Percentiles rank a stretch among this genome's conserved stretches.
Evolutionary conservation across 2,329 filamentous ascomycete genomes (phyloP).

Genomic region (Aspergillus luchuensis): DNA sequence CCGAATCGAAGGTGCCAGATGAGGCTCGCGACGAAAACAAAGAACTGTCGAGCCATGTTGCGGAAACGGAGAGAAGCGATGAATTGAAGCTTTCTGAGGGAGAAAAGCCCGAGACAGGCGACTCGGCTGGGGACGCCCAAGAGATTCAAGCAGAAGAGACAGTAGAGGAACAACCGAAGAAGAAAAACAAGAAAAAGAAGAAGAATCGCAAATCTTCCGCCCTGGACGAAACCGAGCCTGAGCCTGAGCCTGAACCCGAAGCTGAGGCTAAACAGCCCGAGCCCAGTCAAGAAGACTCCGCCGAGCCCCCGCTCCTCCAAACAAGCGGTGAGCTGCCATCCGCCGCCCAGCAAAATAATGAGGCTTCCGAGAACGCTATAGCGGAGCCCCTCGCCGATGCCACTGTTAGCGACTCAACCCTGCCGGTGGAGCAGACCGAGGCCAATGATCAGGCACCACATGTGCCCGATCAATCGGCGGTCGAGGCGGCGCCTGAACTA

Average conservation of each 20-base stretch:
- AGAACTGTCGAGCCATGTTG: not conserved
- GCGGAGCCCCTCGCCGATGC: conserved; percentile 10
- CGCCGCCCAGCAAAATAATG: conserved; percentile 11
- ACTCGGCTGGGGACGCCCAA: not conserved
- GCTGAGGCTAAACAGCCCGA: conserved; percentile 6
- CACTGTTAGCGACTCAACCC: conserved; percentile 9
- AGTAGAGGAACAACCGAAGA: conserved; percentile 19
- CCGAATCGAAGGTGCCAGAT: not conserved
- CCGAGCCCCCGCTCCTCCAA: conserved; percentile 15
- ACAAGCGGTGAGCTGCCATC: conserved; percentile 21
- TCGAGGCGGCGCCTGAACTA: conserved; percentile 17
- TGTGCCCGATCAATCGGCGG: conserved; percentile 17
- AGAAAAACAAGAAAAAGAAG: conserved; percentile 28
- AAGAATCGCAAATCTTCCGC: conserved; percentile 22
- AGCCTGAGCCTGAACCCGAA: conserved; percentile 10
- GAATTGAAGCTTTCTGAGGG: not conserved
- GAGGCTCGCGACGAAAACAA: not conserved
- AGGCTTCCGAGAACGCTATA: conserved; percentile 1
- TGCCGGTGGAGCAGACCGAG: conserved; percentile 22
- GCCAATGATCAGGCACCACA: conserved; percentile 26
- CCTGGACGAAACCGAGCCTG: conserved; percentile 17
- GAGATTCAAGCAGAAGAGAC: conserved; percentile 15
- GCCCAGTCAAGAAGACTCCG: not conserved
- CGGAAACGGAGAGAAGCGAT: not conserved
- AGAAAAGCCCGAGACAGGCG: conserved; percentile 6